A percentile compares a stretch with the other conserved stretches of the same genome.
phyloP scores from a whole-genome alignment of 1,284 basidiomycete species.

The Bondarzewia mesenterica region DNA sequence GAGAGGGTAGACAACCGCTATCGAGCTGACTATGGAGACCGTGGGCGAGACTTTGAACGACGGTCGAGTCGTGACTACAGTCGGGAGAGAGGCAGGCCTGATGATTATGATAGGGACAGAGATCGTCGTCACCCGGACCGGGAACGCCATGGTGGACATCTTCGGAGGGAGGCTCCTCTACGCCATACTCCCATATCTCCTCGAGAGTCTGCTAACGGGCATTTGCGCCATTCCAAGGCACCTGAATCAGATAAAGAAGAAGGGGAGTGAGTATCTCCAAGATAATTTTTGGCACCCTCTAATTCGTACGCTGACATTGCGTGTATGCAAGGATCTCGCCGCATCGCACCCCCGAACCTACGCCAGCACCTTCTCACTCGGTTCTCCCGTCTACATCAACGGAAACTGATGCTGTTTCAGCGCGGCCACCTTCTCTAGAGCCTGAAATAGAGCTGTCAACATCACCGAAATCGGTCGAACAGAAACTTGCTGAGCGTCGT shows the following conservation, averaged over 20 bases:
- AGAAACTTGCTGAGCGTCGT: slow-evolving; percentile 70
- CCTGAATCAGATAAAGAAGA: slow-evolving; percentile 60
- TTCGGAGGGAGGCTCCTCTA: slow-evolving; percentile 19
- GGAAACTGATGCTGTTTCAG: slow-evolving; percentile 8
- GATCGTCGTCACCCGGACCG: slow-evolving; percentile 20
- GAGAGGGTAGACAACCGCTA: slow-evolving; percentile 24
- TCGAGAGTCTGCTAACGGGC: slow-evolving; percentile 12
- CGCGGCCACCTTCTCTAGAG: slow-evolving; percentile 31
- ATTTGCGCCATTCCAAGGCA: slow-evolving; percentile 15
- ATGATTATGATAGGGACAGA: slow-evolving; percentile 22
- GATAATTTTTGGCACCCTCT: background rate
- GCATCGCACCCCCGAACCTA: slow-evolving; percentile 25
- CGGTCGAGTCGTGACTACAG: slow-evolving; percentile 30
- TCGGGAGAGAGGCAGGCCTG: slow-evolving; percentile 24
- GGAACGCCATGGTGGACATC: slow-evolving; percentile 17
- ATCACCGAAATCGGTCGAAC: slow-evolving; percentile 58
- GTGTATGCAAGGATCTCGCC: slow-evolving; percentile 50
- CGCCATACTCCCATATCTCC: slow-evolving; percentile 16
- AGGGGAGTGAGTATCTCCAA: slow-evolving; percentile 70
- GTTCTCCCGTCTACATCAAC: slow-evolving; percentile 9
- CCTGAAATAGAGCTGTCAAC: slow-evolving; percentile 52
- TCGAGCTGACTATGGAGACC: slow-evolving; percentile 22
- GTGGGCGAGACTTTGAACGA: slow-evolving; percentile 25
- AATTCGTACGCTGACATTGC: slow-evolving; percentile 4
- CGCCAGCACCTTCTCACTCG: too few relatives aligned